Percentiles rank a stretch among this genome's conserved stretches.
phyloP scores from a whole-genome alignment of 129 eudicot genomes.

The Helianthus tuberosus region DNA sequence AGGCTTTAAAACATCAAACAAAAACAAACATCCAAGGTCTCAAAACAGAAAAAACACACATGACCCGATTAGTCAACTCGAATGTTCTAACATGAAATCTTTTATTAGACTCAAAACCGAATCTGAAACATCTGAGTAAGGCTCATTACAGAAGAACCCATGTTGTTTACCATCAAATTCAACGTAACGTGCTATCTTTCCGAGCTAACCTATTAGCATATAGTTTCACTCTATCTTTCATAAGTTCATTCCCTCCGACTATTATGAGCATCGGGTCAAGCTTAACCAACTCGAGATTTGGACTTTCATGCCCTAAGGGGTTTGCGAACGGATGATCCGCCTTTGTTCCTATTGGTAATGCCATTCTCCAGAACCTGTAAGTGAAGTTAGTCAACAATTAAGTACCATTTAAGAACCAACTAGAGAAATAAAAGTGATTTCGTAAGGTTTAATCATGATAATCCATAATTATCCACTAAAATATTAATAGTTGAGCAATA shows the following conservation, averaged over 20 bases:
- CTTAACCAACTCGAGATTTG: conserved; percentile 42
- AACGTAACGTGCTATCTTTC: conserved; percentile 48
- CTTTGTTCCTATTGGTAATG: conserved; percentile 58
- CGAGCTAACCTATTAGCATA: conserved; percentile 52
- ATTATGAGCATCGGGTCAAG: conserved; percentile 76
- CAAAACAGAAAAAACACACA: neutral
- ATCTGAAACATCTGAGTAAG: conserved; percentile 54
- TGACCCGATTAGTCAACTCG: neutral
- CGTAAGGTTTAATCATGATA: neutral
- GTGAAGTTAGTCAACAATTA: neutral
- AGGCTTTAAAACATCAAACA: neutral
- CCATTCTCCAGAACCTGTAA: conserved; percentile 83
- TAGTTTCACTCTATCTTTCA: conserved; percentile 67
- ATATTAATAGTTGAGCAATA: neutral
- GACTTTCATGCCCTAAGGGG: conserved; percentile 77
- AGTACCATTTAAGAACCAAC: neutral
- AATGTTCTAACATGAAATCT: conserved; percentile 44
- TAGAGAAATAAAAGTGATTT: neutral
- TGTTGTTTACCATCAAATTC: conserved; percentile 68
- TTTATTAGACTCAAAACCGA: conserved; percentile 41
- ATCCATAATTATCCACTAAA: conserved; percentile 2
- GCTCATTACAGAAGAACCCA: conserved; percentile 66
- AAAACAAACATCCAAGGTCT: neutral
- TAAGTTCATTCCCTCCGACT: conserved; percentile 64
- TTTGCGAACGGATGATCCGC: conserved; percentile 79